Percentiles rank a stretch among this genome's conserved stretches.
phyloP scores from a whole-genome alignment of 2,329 filamentous ascomycete genomes.

The Zalaria obscura region DNA sequence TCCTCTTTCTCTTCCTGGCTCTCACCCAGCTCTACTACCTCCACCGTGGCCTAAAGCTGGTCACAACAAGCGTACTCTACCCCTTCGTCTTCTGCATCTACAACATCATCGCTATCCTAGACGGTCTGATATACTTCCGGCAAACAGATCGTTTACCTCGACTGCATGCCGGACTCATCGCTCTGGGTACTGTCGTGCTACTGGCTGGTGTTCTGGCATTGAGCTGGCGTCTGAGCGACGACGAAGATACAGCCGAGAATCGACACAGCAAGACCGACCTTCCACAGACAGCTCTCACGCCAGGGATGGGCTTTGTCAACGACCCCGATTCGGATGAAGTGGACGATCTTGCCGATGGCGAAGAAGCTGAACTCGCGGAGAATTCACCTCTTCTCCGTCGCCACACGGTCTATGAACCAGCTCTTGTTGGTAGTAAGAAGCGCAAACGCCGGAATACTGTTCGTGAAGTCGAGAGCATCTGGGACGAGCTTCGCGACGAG shows the following conservation, averaged over 20 bases:
- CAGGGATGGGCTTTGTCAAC: constrained; percentile 69
- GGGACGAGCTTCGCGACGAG: constrained; percentile 69
- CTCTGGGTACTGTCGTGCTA: constrained; percentile 73
- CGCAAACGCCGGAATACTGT: constrained; percentile 26
- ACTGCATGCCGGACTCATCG: constrained; percentile 66
- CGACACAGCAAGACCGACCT: constrained; percentile 20
- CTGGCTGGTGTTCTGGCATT: constrained; percentile 79
- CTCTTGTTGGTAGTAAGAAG: constrained; percentile 1
- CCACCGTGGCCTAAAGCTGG: constrained; percentile 82
- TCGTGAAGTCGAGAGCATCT: constrained; percentile 62
- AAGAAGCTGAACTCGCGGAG: constrained; percentile 1
- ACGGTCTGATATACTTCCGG: constrained; percentile 92
- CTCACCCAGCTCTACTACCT: constrained; percentile 90
- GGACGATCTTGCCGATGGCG: constrained; percentile 33
- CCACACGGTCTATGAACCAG: constrained; percentile 1
- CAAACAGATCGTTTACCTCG: constrained; percentile 69
- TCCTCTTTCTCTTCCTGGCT: constrained; percentile 67
- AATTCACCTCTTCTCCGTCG: constrained; percentile 8
- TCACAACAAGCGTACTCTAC: constrained; percentile 90
- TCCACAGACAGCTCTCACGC: constrained; percentile 56
- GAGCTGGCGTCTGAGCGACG: constrained; percentile 83
- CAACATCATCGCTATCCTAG: constrained; percentile 96
- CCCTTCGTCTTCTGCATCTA: constrained; percentile 97
- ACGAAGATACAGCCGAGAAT: constrained; percentile 42
- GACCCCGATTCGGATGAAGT: constrained; percentile 34